Evolutionary conservation across 768 basidiomycete species (phyloP).

Genomic region (Tephrocybe rancida): DNA sequence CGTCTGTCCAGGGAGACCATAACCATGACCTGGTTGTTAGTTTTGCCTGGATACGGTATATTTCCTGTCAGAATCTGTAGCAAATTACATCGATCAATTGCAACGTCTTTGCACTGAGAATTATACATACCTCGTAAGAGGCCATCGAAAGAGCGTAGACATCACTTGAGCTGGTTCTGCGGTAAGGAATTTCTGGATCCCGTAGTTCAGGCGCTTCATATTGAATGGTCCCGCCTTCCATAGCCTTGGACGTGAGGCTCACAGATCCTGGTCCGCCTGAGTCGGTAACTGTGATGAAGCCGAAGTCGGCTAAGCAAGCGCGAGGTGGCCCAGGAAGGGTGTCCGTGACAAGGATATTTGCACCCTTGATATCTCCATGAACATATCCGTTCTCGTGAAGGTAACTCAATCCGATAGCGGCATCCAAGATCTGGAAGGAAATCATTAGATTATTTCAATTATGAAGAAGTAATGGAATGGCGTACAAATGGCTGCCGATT

Average conservation of each 20-base stretch:
- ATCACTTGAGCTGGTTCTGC: slow-evolving; percentile 6
- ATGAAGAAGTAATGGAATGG: background rate
- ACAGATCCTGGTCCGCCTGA: background rate
- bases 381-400: slow-evolving; percentile 1
- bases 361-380: background rate
- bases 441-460: too few relatives aligned
- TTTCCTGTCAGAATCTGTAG: slow-evolving; percentile 9
- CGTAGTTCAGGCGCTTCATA: background rate
- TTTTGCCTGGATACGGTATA: background rate
- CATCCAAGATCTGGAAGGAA: background rate
- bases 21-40: background rate
- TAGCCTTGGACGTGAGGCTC: too few relatives aligned
- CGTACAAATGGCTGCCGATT: background rate
- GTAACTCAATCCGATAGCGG: slow-evolving; percentile 10
- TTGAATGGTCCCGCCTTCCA: background rate
- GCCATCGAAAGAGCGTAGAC: slow-evolving; percentile 13
- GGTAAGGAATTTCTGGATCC: background rate
- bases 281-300: background rate
- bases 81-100: background rate
- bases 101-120: too few relatives aligned
- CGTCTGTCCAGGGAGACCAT: background rate
- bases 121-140: slow-evolving; percentile 8
- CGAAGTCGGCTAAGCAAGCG: slow-evolving; percentile 1
- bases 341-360: background rate
- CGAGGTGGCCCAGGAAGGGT: background rate